A percentile compares a stretch with the other conserved stretches of the same genome.
Conservation (phyloP, 805 yeast genomes). For the Pichia sporocuriosa region DNA sequence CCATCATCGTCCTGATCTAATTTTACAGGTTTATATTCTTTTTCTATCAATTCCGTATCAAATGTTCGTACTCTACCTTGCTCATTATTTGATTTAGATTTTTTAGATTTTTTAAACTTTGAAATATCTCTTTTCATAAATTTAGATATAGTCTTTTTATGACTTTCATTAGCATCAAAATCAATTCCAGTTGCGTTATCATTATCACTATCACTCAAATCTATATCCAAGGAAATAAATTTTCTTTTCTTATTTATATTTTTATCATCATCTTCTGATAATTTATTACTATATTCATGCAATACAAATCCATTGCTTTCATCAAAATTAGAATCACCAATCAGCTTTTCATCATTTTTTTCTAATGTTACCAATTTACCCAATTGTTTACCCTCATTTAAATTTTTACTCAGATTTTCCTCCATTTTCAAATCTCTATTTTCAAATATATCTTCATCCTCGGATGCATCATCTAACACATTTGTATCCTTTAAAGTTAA, state of each 20-base stretch:
- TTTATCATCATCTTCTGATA: neutral
- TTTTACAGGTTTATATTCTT: constrained; percentile 22
- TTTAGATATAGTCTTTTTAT: constrained; percentile 9
- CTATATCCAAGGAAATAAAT: constrained; percentile 13
- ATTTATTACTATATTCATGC: too few relatives aligned
- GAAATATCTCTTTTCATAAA: constrained; percentile 11
- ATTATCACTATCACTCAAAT: constrained; percentile 12
- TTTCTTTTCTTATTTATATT: constrained; percentile 11
- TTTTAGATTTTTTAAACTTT: constrained; percentile 22
- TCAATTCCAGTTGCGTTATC: constrained; percentile 7
- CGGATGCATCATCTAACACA: constrained; percentile 18
- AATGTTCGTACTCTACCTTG: constrained; percentile 11
- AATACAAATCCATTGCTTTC: too few relatives aligned
- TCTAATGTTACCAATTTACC: constrained; percentile 16
- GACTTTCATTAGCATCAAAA: constrained; percentile 2
- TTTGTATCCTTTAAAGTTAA: constrained; percentile 34
- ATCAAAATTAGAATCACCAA: constrained; percentile 22
- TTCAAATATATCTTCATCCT: constrained; percentile 38
- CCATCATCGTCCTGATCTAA: constrained; percentile 23
- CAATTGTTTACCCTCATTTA: constrained; percentile 27
- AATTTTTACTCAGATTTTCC: constrained; percentile 17
- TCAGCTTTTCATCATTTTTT: constrained; percentile 19
- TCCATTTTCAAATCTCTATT: constrained; percentile 18
- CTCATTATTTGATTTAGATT: constrained; percentile 11
- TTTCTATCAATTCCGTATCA: constrained; percentile 12